phyloP scores from a whole-genome alignment of 2,329 filamentous ascomycete species.

The Myriosclerotinia duriaeana region DNA sequence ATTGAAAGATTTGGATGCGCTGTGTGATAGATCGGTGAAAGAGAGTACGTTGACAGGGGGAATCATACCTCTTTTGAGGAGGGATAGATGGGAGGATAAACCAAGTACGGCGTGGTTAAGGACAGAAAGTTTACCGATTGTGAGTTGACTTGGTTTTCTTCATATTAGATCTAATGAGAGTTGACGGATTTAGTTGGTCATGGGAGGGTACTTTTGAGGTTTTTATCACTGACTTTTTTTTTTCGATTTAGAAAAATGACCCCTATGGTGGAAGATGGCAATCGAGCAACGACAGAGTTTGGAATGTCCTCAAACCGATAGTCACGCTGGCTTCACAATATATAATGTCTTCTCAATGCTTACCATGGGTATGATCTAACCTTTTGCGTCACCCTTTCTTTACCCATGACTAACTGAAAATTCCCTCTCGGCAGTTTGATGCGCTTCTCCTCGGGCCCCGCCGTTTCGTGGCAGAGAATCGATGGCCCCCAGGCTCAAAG shows the following conservation, averaged over 20 bases:
- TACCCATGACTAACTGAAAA: neutral
- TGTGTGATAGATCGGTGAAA: slow-evolving; percentile 5
- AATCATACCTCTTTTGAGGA: slow-evolving; percentile 2
- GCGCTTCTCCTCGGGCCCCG: slow-evolving; percentile 14
- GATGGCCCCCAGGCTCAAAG: neutral
- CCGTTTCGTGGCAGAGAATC: neutral
- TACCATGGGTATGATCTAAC: slow-evolving; percentile 4
- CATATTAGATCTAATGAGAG: neutral
- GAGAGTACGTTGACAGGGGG: neutral
- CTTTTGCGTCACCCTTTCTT: neutral
- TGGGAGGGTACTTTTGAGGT: neutral
- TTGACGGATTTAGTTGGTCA: no score
- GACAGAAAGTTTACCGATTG: slow-evolving; percentile 7
- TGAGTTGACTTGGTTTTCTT: neutral
- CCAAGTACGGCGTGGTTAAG: slow-evolving; percentile 12
- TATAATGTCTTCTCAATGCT: neutral
- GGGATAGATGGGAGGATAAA: slow-evolving; percentile 4
- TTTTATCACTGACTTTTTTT: neutral
- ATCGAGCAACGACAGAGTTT: slow-evolving; percentile 15
- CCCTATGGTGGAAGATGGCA: slow-evolving; percentile 10
- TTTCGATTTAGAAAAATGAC: neutral
- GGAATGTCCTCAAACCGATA: slow-evolving; percentile 1
- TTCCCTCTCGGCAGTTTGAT: neutral
- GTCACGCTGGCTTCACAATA: neutral
- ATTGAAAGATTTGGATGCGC: slow-evolving; percentile 10